Conservation (phyloP, 1,139 yeast genomes). For the Casaregolazyma lundiana region DNA sequence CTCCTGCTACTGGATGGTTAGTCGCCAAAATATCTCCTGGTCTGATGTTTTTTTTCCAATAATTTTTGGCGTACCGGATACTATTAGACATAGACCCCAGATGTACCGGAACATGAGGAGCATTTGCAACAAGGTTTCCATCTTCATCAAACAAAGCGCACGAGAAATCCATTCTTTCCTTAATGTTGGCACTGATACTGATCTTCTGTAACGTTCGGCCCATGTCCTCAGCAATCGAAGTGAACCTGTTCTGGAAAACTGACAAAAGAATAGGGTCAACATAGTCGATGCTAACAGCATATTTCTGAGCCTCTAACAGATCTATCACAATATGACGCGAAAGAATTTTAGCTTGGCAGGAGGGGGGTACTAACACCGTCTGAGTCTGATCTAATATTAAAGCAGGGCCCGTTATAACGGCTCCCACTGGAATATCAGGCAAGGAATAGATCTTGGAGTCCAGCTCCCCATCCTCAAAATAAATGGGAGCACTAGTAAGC, state of each 20-base stretch:
- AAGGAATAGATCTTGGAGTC: conserved; percentile 9
- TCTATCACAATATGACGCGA: conserved; percentile 45
- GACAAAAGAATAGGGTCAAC: conserved; percentile 63
- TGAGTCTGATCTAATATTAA: conserved; percentile 68
- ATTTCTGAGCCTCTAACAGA: conserved; percentile 24
- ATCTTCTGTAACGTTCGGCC: conserved; percentile 69
- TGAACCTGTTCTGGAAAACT: conserved; percentile 69
- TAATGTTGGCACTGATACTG: conserved; percentile 68
- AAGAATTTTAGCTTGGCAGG: conserved; percentile 50
- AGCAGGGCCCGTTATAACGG: conserved; percentile 54
- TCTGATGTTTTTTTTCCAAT: conserved; percentile 51
- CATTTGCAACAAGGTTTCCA: conserved; percentile 71
- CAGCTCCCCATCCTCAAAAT: conserved; percentile 10
- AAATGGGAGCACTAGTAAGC: conserved; percentile 3
- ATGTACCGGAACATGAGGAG: conserved; percentile 78
- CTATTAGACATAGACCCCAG: conserved; percentile 77
- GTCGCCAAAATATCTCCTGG: conserved; percentile 66
- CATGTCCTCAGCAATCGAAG: conserved; percentile 82
- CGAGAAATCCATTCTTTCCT: conserved; percentile 69
- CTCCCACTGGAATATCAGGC: conserved; percentile 5
- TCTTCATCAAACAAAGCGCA: conserved; percentile 67
- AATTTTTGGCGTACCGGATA: conserved; percentile 53
- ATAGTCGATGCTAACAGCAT: conserved; percentile 19
- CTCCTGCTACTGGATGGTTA: conserved; percentile 69
- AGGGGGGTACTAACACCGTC: conserved; percentile 62